Percentiles rank a stretch among this genome's conserved stretches.
These are phyloP conservation scores for Mycocentrospora acerina DNA, from an alignment of 2,329 filamentous ascomycete genomes.

Conservation along the genomic window DNA sequence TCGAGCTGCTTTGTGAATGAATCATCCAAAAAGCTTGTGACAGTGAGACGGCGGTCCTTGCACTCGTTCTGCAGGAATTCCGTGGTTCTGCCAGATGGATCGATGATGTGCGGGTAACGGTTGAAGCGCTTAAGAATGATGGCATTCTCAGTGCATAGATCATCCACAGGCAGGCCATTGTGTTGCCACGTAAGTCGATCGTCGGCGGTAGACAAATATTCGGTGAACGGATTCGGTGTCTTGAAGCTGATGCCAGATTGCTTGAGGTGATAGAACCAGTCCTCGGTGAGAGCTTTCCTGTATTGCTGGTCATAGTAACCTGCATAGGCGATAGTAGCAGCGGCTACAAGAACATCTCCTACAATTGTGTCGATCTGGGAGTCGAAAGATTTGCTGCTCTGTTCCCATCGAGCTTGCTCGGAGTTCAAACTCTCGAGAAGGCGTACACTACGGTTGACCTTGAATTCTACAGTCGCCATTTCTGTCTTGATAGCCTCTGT, in stretches of 20 bases:
- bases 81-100: constrained; percentile 90
- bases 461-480: constrained; percentile 95
- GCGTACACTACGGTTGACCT: constrained; percentile 94
- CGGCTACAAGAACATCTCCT: constrained; percentile 92
- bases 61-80: constrained; percentile 95
- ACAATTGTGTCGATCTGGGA: constrained; percentile 96
- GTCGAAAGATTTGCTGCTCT: constrained; percentile 96
- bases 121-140: constrained; percentile 98
- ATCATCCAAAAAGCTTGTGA: constrained; percentile 97
- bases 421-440: constrained; percentile 93
- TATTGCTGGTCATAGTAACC: constrained; percentile 98
- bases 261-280: constrained; percentile 92
- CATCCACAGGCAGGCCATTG: constrained; percentile 89
- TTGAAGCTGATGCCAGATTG: constrained; percentile 94
- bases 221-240: constrained; percentile 88
- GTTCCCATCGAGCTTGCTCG: constrained; percentile 91
- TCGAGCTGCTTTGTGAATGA: constrained; percentile 98
- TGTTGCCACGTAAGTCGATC: constrained; percentile 95
- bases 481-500: constrained; percentile 96
- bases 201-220: constrained; percentile 95
- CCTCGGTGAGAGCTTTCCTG: constrained; percentile 95
- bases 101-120: constrained; percentile 95
- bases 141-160: constrained; percentile 97
- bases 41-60: constrained; percentile 88
- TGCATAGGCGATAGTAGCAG: constrained; percentile 94